These are phyloP conservation scores for Nitzschia sp. DNA, from an alignment of 108 stramenopile species.

Conservation along the genomic window DNA sequence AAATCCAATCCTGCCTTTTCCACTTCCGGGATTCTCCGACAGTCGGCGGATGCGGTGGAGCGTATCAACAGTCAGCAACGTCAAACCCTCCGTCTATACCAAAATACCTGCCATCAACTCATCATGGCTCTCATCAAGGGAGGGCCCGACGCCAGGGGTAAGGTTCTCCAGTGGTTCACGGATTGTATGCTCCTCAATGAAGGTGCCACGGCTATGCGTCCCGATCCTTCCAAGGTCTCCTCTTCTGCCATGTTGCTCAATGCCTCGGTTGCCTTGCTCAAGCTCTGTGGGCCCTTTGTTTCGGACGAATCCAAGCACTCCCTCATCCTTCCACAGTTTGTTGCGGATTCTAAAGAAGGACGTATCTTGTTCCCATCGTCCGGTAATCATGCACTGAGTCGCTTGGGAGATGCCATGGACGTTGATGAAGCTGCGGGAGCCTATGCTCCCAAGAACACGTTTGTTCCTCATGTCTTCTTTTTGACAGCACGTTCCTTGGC, in stretches of 20 bases:
- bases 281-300: conserved; percentile 83
- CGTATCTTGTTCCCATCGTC: conserved; percentile 60
- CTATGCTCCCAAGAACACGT: conserved; percentile 79
- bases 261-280: conserved; percentile 60
- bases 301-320: conserved; percentile 49
- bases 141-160: conserved; percentile 54
- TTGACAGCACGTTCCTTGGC: conserved; percentile 71
- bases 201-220: conserved; percentile 68
- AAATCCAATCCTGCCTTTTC: conserved; percentile 56
- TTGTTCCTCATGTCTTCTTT: conserved; percentile 85
- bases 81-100: conserved; percentile 64
- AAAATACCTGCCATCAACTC: conserved; percentile 62
- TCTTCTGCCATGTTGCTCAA: conserved; percentile 58
- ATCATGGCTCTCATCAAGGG: conserved; percentile 67
- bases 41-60: conserved; percentile 53
- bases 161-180: conserved; percentile 73
- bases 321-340: conserved; percentile 77
- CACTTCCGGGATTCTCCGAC: conserved; percentile 31
- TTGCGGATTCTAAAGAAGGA: conserved; percentile 56
- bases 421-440: conserved; percentile 7
- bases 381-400: conserved; percentile 72
- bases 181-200: conserved; percentile 80
- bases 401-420: conserved; percentile 54
- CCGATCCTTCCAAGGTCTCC: conserved; percentile 75
- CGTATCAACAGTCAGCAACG: conserved; percentile 50